Conservation (phyloP, 371 early-diverging fungal genomes). For the Umbelopsis sp. region DNA sequence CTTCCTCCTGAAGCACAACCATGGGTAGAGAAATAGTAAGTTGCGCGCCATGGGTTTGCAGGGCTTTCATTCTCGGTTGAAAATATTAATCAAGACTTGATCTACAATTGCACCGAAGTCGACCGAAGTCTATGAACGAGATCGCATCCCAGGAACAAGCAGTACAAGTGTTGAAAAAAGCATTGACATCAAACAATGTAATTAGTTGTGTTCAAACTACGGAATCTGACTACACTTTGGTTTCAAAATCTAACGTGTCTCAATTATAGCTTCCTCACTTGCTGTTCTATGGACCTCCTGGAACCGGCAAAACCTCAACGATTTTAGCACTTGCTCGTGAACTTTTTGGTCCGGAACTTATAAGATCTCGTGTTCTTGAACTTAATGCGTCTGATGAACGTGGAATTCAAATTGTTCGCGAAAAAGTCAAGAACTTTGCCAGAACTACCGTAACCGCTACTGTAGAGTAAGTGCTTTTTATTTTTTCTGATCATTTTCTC, state of each 20-base stretch:
- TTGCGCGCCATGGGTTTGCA: not conserved
- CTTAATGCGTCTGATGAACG: slow-evolving; percentile 99
- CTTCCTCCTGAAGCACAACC: slow-evolving; percentile 48
- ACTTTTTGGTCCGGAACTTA: slow-evolving; percentile 83
- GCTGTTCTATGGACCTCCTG: slow-evolving; percentile 99
- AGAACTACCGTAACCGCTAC: slow-evolving; percentile 63
- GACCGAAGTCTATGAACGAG: slow-evolving; percentile 88
- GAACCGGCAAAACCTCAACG: slow-evolving; percentile 99
- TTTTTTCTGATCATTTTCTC: not conserved
- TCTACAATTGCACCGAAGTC: slow-evolving; percentile 45
- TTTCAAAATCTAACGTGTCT: not conserved
- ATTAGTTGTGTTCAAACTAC: not conserved
- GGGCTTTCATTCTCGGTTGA: not conserved
- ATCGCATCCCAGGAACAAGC: slow-evolving; percentile 91
- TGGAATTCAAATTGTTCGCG: slow-evolving; percentile 96
- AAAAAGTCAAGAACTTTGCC: slow-evolving; percentile 98
- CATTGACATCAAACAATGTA: slow-evolving; percentile 86
- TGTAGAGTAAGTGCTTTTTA: slow-evolving; percentile 40
- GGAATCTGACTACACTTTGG: not conserved
- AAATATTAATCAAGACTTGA: not conserved
- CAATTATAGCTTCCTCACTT: slow-evolving; percentile 90
- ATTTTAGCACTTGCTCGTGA: slow-evolving; percentile 94
- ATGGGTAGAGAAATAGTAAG: slow-evolving; percentile 85
- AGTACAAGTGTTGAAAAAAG: slow-evolving; percentile 82
- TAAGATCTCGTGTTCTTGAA: slow-evolving; percentile 89